phyloP scores from a whole-genome alignment of 140 eudicot species.

The Bidens hawaiensis region DNA sequence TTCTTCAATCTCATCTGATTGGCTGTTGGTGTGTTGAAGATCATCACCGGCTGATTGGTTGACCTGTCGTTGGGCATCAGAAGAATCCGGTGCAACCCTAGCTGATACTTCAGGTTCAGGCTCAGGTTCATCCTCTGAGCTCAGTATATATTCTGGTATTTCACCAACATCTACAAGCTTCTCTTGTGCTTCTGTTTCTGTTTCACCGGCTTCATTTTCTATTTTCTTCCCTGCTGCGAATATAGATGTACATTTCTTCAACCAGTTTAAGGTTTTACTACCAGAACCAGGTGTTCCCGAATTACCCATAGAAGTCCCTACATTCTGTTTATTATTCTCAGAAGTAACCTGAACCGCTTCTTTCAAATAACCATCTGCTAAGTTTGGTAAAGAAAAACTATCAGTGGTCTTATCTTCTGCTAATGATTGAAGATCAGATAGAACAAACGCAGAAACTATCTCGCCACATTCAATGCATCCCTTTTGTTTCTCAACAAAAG shows the following conservation, averaged over 20 bases:
- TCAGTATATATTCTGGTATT: conserved; percentile 30
- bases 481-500: conserved; percentile 64
- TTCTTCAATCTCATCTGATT: conserved; percentile 33
- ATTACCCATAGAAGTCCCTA: conserved; percentile 43
- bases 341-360: conserved; percentile 37
- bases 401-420: conserved; percentile 45
- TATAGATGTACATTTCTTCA: conserved; percentile 63
- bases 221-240: conserved; percentile 72
- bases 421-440: conserved; percentile 66
- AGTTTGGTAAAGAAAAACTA: conserved; percentile 45
- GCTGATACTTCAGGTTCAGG: conserved; percentile 33
- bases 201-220: conserved; percentile 31
- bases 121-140: conserved; percentile 42
- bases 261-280: conserved; percentile 55
- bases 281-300: conserved; percentile 63
- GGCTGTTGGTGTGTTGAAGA: conserved; percentile 18
- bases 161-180: conserved; percentile 38
- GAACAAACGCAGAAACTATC: conserved; percentile 56
- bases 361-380: conserved; percentile 58
- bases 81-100: conserved; percentile 41
- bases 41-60: conserved; percentile 42
- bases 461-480: conserved; percentile 74
- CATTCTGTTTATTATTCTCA: conserved; percentile 25
- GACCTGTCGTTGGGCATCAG: conserved; percentile 44
- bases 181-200: conserved; percentile 28